phyloP scores from a whole-genome alignment of 345 rosid species.

The Salix brachista region DNA sequence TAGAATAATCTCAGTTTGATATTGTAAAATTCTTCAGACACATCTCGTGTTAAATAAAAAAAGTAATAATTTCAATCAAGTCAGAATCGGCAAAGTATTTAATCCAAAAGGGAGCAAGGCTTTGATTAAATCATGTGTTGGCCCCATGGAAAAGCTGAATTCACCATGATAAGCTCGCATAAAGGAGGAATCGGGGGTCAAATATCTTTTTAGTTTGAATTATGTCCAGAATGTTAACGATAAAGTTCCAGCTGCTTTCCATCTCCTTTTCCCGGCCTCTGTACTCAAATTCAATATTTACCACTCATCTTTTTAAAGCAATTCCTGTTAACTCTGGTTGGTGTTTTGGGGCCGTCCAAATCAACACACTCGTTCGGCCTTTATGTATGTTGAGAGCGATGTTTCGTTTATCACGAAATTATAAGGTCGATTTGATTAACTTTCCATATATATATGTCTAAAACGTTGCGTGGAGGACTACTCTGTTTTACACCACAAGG shows the following conservation, averaged over 20 bases:
- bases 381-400: neutral
- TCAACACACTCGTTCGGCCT: neutral
- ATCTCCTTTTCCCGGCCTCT: conserved; percentile 11
- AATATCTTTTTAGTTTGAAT: conserved; percentile 22
- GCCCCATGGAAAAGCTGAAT: conserved; percentile 1
- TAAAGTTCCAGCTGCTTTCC: neutral
- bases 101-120: too few species aligned
- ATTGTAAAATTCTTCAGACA: too few species aligned
- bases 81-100: neutral
- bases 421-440: too few species aligned
- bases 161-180: conserved; percentile 5
- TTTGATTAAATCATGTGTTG: neutral
- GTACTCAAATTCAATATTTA: conserved; percentile 6
- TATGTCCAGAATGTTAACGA: conserved; percentile 4
- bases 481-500: too few species aligned
- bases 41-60: neutral
- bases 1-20: too few species aligned
- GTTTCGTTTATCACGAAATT: too few species aligned
- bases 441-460: too few species aligned
- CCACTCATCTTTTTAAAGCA: neutral
- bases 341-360: neutral
- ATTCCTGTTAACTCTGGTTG: neutral
- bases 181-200: conserved; percentile 21
- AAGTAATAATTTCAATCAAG: too few species aligned
- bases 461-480: too few species aligned